Percentiles rank a stretch among this genome's conserved stretches.
These are phyloP conservation scores for Candida awuae DNA, from an alignment of 805 yeast genomes.

Conservation along the genomic window DNA sequence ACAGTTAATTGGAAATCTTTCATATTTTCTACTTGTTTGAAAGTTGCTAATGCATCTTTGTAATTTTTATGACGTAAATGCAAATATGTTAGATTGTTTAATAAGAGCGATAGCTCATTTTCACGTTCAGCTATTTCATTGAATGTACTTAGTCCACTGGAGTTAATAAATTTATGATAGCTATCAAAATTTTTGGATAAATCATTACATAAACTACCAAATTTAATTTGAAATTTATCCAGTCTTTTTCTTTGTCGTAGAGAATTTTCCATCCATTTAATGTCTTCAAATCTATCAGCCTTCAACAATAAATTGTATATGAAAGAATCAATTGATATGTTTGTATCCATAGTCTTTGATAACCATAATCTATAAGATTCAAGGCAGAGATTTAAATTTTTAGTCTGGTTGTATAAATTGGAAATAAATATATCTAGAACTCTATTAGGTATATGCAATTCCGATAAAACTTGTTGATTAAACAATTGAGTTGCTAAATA, in stretches of 20 bases:
- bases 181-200: slow-evolving; percentile 7
- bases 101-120: slow-evolving; percentile 5
- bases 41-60: slow-evolving; percentile 7
- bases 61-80: slow-evolving; percentile 16
- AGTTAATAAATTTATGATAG: slow-evolving; percentile 11
- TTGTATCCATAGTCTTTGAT: slow-evolving; percentile 14
- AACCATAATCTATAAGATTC: slow-evolving; percentile 24
- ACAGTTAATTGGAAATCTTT: slow-evolving; percentile 8
- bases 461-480: slow-evolving; percentile 23
- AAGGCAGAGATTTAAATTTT: slow-evolving; percentile 18
- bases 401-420: slow-evolving; percentile 15
- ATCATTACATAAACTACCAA: slow-evolving; percentile 15
- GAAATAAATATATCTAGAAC: slow-evolving; percentile 19
- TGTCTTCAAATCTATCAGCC: slow-evolving; percentile 18
- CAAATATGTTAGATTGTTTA: slow-evolving; percentile 14
- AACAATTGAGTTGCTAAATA: slow-evolving; percentile 24
- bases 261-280: slow-evolving; percentile 16
- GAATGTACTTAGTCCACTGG: slow-evolving; percentile 12
- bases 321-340: slow-evolving; percentile 18
- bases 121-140: slow-evolving; percentile 10
- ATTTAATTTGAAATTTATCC: slow-evolving; percentile 9
- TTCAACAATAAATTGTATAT: slow-evolving; percentile 17
- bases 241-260: slow-evolving; percentile 12
- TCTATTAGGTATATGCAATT: slow-evolving; percentile 11
- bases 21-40: slow-evolving; percentile 3